phyloP scores from a whole-genome alignment of 2,329 filamentous ascomycete species.

The Xenosphaeropsis pyriputrescens region DNA sequence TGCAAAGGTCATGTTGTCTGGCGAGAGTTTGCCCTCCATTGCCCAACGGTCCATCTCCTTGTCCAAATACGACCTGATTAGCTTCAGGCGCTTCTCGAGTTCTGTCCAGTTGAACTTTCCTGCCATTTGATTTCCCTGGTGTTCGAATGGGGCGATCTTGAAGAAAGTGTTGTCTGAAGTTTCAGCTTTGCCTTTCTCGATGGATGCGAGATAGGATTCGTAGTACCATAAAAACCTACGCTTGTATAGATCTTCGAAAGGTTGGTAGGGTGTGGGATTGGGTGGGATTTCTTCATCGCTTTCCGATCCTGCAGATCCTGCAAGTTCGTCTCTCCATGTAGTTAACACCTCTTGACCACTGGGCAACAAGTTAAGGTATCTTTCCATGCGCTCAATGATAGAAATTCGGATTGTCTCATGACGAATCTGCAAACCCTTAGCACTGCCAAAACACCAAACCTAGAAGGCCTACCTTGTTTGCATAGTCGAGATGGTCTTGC shows the following conservation, averaged over 20 bases:
- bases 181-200: constrained; percentile 49
- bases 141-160: constrained; percentile 78
- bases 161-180: constrained; percentile 53
- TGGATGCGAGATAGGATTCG: constrained; percentile 64
- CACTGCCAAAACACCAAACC: background rate
- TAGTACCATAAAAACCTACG: constrained; percentile 93
- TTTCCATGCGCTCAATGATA: constrained; percentile 74
- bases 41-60: constrained; percentile 62
- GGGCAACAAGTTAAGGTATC: constrained; percentile 36
- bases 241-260: constrained; percentile 84
- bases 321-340: too few species aligned
- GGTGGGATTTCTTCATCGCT: too few species aligned
- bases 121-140: constrained; percentile 63
- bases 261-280: constrained; percentile 45
- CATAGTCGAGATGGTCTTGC: constrained; percentile 59
- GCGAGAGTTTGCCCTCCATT: constrained; percentile 45
- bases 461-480: constrained; percentile 48
- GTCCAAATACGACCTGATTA: constrained; percentile 56
- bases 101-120: constrained; percentile 72
- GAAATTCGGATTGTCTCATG: constrained; percentile 83
- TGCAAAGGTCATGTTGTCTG: constrained; percentile 55
- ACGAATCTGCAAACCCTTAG: constrained; percentile 45
- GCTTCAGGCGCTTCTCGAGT: constrained; percentile 52
- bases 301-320: too few species aligned
- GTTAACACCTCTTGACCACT: too few species aligned